Conservation (phyloP, 257 asterid species). For the Solanum corneliomulleri region DNA sequence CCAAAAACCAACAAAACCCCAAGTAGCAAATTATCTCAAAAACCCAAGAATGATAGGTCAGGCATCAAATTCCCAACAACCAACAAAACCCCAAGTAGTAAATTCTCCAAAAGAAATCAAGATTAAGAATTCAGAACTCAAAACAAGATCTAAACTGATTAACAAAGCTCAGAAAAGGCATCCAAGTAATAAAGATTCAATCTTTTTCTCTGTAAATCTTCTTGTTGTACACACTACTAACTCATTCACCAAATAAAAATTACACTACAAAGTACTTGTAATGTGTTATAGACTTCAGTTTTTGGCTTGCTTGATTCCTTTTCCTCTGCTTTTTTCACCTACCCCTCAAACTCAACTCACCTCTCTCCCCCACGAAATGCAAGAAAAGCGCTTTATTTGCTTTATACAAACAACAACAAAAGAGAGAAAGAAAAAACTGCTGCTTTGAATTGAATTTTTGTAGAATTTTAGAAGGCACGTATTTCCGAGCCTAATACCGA, state of each 20-base stretch:
- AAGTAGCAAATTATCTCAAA: not conserved
- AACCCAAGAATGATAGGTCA: not conserved
- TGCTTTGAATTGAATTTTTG: not conserved
- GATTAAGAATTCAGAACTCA: not conserved
- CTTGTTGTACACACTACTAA: not conserved
- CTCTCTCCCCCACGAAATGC: slow-evolving; percentile 19
- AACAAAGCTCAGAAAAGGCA: not conserved
- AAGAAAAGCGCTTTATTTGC: slow-evolving; percentile 27
- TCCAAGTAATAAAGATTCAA: not conserved
- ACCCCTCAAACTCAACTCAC: slow-evolving; percentile 1
- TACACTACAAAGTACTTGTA: not conserved
- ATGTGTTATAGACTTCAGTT: not conserved
- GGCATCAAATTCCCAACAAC: not conserved
- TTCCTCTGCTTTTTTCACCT: not conserved
- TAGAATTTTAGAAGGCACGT: slow-evolving; percentile 9
- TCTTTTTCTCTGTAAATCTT: not conserved
- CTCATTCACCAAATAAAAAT: not conserved
- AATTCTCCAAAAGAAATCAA: not conserved
- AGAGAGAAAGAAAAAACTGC: not conserved
- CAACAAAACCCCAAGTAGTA: not conserved
- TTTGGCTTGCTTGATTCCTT: not conserved
- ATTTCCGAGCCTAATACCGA: slow-evolving; percentile 39
- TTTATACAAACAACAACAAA: slow-evolving; percentile 3
- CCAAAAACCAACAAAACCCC: not conserved
- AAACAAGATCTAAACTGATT: not conserved